Conservation (phyloP, 2,329 filamentous ascomycete genomes). For the Phoma sp. region DNA sequence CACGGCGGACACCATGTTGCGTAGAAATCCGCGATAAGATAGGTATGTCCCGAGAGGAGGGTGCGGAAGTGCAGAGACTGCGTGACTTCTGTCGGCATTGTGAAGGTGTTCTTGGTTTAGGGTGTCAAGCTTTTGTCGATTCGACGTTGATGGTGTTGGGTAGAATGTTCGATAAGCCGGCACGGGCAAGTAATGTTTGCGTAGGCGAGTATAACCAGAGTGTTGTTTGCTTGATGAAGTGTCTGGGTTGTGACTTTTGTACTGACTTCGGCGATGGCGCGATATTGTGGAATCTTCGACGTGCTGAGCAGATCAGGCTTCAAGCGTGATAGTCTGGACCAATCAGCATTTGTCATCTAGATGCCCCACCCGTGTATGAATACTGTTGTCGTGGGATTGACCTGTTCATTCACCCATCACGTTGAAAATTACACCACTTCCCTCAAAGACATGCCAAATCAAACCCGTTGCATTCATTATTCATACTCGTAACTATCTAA, state of each 20-base stretch:
- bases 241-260: neutral
- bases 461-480: neutral
- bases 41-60: slow-evolving; percentile 43
- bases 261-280: neutral
- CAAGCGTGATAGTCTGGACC: slow-evolving; percentile 8
- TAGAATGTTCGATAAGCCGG: neutral
- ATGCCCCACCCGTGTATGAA: neutral
- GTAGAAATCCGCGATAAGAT: slow-evolving; percentile 59
- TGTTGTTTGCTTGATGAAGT: neutral
- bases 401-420: neutral
- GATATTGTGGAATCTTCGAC: slow-evolving; percentile 15
- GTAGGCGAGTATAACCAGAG: neutral
- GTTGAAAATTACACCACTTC: neutral
- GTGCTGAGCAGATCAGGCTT: neutral
- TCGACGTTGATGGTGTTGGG: neutral
- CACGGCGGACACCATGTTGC: slow-evolving; percentile 65
- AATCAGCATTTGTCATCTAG: slow-evolving; percentile 32
- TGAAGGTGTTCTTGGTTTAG: slow-evolving; percentile 1
- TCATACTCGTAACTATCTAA: neutral
- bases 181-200: neutral
- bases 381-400: neutral
- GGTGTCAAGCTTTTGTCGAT: neutral
- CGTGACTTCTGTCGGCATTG: slow-evolving; percentile 42
- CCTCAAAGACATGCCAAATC: neutral
- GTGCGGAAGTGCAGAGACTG: slow-evolving; percentile 44